Evolutionary conservation across 805 yeast genomes (phyloP).

Genomic region (Yarrowia sp.): DNA sequence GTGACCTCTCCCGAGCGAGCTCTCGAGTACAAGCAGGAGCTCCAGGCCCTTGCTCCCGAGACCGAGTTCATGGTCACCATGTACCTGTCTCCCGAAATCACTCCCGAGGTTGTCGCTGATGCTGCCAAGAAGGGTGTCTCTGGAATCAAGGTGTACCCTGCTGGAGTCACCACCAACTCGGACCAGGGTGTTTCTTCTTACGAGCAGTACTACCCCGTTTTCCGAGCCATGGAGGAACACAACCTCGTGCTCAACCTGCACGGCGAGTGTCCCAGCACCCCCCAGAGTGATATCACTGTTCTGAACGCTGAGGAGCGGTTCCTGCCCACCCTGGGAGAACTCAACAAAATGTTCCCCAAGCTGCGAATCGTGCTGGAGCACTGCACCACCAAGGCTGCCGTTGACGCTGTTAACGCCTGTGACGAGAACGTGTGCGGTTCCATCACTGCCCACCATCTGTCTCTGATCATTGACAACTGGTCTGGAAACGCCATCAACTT

Average conservation of each 20-base stretch:
- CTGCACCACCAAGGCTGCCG: conserved; percentile 88
- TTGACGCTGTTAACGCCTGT: conserved; percentile 68
- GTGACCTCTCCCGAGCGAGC: conserved; percentile 73
- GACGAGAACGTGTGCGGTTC: conserved; percentile 83
- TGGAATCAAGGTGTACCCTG: conserved; percentile 97
- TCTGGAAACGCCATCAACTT: conserved; percentile 93
- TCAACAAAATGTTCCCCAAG: conserved; percentile 80
- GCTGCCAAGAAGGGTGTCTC: conserved; percentile 70
- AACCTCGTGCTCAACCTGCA: conserved; percentile 81
- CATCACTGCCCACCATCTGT: conserved; percentile 93
- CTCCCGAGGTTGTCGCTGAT: conserved; percentile 77
- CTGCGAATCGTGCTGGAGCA: conserved; percentile 87
- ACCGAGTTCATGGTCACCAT: conserved; percentile 91
- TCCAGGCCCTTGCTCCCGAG: conserved; percentile 66
- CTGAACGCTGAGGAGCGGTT: conserved; percentile 92
- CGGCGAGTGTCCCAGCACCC: conserved; percentile 77
- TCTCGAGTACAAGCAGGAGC: conserved; percentile 58
- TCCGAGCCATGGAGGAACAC: conserved; percentile 79
- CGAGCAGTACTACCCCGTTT: conserved; percentile 80
- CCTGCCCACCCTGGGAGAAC: conserved; percentile 77
- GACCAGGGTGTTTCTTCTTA: conserved; percentile 88
- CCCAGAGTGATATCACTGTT: conserved; percentile 65
- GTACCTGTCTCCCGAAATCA: conserved; percentile 70
- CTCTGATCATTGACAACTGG: conserved; percentile 87
- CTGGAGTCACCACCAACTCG: conserved; percentile 98